Evolutionary conservation across 495 filamentous ascomycete species (phyloP).

Genomic region (Talaromyces thailandensis): DNA sequence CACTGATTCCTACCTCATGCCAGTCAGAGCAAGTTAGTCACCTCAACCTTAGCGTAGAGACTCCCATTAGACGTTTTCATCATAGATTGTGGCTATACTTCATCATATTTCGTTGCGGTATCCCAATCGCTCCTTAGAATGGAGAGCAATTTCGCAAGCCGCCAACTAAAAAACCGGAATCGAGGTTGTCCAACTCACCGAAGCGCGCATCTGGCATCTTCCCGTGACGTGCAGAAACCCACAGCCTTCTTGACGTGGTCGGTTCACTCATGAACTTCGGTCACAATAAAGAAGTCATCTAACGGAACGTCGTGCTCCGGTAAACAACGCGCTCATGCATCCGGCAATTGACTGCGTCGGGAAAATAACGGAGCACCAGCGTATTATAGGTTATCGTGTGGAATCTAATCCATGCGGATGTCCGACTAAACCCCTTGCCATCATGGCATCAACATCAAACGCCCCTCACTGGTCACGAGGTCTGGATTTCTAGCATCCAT

Average conservation of each 20-base stretch:
- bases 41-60: neutral
- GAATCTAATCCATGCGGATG: neutral
- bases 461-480: neutral
- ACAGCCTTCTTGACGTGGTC: neutral
- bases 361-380: conserved; percentile 4
- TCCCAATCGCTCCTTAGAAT: neutral
- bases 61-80: neutral
- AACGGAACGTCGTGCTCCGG: conserved; percentile 2
- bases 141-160: neutral
- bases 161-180: neutral
- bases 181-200: neutral
- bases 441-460: neutral
- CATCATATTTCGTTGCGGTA: neutral
- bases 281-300: neutral
- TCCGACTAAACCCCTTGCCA: neutral
- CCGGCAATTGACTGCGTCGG: neutral
- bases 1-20: neutral
- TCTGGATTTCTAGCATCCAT: neutral
- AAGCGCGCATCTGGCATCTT: neutral
- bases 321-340: neutral
- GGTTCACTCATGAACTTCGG: neutral
- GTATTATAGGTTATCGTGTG: neutral
- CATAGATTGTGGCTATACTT: neutral
- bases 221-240: neutral
- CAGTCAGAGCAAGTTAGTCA: neutral